Percentiles rank a stretch among this genome's conserved stretches.
Evolutionary conservation across 495 filamentous ascomycete species (phyloP).

Genomic region (Massariosphaeria phaeospora): DNA sequence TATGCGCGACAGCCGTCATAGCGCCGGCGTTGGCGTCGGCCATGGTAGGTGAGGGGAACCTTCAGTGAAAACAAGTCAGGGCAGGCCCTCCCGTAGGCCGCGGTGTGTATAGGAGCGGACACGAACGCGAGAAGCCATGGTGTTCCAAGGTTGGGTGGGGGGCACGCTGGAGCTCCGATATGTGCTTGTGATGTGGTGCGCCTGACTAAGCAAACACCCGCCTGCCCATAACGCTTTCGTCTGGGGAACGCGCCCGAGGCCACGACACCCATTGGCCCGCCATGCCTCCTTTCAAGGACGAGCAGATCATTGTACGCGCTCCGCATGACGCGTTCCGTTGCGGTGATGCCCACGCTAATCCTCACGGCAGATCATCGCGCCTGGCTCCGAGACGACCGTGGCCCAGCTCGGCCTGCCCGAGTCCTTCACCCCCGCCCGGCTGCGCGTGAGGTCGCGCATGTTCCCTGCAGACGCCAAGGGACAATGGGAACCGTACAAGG

Average conservation of each 20-base stretch:
- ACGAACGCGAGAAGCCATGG: no score
- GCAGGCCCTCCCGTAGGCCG: not conserved
- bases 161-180: no score
- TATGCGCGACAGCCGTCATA: slow-evolving; percentile 3
- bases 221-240: no score
- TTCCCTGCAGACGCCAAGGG: slow-evolving; percentile 74
- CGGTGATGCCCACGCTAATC: slow-evolving; percentile 13
- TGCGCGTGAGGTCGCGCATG: slow-evolving; percentile 86
- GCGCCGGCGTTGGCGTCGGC: slow-evolving; percentile 6
- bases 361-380: slow-evolving; percentile 70
- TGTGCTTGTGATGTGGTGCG: not conserved
- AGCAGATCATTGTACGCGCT: slow-evolving; percentile 64
- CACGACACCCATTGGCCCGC: slow-evolving; percentile 20
- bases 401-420: slow-evolving; percentile 91
- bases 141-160: no score
- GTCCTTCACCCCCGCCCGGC: slow-evolving; percentile 76
- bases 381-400: slow-evolving; percentile 87
- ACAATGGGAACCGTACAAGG: slow-evolving; percentile 78
- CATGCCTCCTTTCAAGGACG: slow-evolving; percentile 75
- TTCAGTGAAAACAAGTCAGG: not conserved
- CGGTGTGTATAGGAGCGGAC: no score
- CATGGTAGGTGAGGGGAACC: slow-evolving; percentile 6
- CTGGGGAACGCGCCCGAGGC: slow-evolving; percentile 14
- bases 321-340: slow-evolving; percentile 7
- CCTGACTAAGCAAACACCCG: not conserved